phyloP scores from a whole-genome alignment of 176 grass and related monocot species.

The Metroxylon sagu region DNA sequence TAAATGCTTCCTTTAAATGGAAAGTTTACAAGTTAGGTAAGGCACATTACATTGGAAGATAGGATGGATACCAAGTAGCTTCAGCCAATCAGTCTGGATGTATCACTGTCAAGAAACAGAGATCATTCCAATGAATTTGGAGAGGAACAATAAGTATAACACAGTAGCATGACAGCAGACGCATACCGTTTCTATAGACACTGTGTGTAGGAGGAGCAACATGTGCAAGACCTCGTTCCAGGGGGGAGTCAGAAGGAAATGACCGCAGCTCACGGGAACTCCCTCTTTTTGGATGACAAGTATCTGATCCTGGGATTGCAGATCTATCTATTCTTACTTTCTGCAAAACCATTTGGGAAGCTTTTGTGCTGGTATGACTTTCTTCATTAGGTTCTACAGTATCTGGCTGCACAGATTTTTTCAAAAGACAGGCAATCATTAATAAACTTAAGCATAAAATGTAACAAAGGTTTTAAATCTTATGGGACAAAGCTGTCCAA shows the following conservation, averaged over 20 bases:
- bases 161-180: not conserved
- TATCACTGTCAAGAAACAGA: not conserved
- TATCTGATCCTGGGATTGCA: constrained; percentile 26
- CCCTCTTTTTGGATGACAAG: constrained; percentile 20
- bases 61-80: no score
- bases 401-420: constrained; percentile 4
- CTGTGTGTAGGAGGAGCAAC: constrained; percentile 30
- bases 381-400: not conserved
- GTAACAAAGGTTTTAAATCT: not conserved
- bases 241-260: constrained; percentile 23
- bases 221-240: constrained; percentile 26
- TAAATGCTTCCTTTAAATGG: no score
- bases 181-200: constrained; percentile 17
- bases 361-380: not conserved
- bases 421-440: not conserved
- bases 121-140: not conserved
- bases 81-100: constrained; percentile 1
- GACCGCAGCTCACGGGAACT: constrained; percentile 2
- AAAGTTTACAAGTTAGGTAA: no score
- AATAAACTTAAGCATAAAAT: not conserved
- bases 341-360: not conserved
- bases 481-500: no score
- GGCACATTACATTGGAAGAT: no score
- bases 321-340: constrained; percentile 9
- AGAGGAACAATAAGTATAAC: not conserved